Conservation (phyloP, 257 asterid genomes). For the Nicotiana knightiana region DNA sequence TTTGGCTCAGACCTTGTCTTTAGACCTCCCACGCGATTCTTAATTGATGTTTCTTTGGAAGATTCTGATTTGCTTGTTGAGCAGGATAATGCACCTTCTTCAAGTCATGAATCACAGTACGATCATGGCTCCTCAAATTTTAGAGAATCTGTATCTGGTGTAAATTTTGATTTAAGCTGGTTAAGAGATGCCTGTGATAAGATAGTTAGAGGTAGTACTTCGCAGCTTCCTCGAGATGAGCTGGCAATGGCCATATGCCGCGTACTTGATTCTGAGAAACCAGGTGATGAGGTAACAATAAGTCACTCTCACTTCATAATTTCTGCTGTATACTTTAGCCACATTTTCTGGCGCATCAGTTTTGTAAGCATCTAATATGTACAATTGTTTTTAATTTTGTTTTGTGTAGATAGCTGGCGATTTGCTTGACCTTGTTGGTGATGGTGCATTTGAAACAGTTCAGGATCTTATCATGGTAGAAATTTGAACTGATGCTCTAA, state of each 20-base stretch:
- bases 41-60: constrained; percentile 58
- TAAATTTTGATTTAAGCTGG: constrained; percentile 75
- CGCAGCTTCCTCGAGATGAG: constrained; percentile 91
- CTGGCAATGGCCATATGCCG: constrained; percentile 94
- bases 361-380: constrained; percentile 13
- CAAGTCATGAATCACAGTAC: constrained; percentile 36
- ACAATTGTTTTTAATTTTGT: constrained; percentile 12
- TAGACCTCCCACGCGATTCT: constrained; percentile 69
- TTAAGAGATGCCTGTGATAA: constrained; percentile 71
- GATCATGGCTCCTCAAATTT: constrained; percentile 29
- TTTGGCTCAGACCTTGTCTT: constrained; percentile 85
- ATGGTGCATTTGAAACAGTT: constrained; percentile 83
- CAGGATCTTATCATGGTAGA: constrained; percentile 84
- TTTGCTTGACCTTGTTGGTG: constrained; percentile 95
- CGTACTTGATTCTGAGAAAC: constrained; percentile 88
- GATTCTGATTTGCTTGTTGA: constrained; percentile 39
- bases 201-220: constrained; percentile 61
- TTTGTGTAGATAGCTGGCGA: constrained; percentile 77
- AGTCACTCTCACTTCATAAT: constrained; percentile 7
- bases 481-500: constrained; percentile 1
- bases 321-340: constrained; percentile 12
- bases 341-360: constrained; percentile 6
- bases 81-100: constrained; percentile 35
- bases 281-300: constrained; percentile 87
- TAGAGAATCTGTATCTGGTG: constrained; percentile 28